Percentiles rank a stretch among this genome's conserved stretches.
Evolutionary conservation across 257 asterid genomes (phyloP).

Genomic region (Solanum habrochaites): DNA sequence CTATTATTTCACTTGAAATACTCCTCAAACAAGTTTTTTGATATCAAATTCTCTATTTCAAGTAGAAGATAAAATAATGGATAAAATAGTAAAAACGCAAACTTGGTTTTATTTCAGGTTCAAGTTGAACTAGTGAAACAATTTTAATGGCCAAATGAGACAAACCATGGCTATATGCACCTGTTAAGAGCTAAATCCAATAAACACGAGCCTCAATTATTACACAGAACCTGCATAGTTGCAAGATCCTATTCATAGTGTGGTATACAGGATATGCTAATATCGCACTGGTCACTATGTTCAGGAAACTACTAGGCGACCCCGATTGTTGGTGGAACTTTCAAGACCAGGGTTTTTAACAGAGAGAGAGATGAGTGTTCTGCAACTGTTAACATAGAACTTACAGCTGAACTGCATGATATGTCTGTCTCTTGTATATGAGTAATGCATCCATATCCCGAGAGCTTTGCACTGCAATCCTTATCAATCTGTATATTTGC

Average conservation of each 20-base stretch:
- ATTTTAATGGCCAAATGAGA: neutral
- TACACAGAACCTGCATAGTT: neutral
- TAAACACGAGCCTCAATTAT: neutral
- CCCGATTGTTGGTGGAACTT: neutral
- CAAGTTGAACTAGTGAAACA: neutral
- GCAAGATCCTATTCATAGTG: neutral
- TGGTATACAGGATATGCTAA: neutral
- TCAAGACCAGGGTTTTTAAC: neutral
- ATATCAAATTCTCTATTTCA: neutral
- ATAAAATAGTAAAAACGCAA: neutral
- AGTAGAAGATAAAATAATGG: neutral
- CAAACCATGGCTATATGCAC: neutral
- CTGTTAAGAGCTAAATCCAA: neutral
- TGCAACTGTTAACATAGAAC: conserved; percentile 2
- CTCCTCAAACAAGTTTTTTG: neutral
- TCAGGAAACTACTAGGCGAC: neutral
- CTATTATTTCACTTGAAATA: neutral
- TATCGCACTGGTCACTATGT: neutral
- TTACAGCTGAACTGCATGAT: conserved; percentile 47
- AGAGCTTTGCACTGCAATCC: conserved; percentile 85
- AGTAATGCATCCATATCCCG: conserved; percentile 92
- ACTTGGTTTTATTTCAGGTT: neutral
- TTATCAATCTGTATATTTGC: conserved; percentile 85
- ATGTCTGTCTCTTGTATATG: conserved; percentile 73
- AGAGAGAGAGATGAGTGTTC: neutral